Evolutionary conservation across 2,329 filamentous ascomycete species (phyloP).

Genomic region (Xylaria sp.): DNA sequence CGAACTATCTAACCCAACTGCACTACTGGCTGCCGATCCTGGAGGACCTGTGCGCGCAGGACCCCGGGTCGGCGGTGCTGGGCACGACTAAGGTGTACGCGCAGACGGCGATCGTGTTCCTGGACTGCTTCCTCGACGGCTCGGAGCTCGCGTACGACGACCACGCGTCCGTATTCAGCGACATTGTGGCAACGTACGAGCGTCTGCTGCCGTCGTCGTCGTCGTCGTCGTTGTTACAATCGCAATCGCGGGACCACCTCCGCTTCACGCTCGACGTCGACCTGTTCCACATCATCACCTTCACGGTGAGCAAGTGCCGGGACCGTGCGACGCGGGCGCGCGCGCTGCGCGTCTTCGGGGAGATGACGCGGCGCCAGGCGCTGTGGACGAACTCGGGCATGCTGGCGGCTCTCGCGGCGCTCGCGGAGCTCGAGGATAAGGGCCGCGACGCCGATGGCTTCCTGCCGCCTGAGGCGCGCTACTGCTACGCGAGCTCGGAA

Average conservation of each 20-base stretch:
- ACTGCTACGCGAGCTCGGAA: constrained; percentile 38
- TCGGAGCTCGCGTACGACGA: constrained; percentile 40
- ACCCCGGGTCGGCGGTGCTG: constrained; percentile 15
- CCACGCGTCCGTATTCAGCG: constrained; percentile 35
- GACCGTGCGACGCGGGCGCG: constrained; percentile 35
- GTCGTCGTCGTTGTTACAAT: no score
- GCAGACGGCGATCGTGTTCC: constrained; percentile 34
- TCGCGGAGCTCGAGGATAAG: constrained; percentile 37
- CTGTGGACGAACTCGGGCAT: constrained; percentile 41
- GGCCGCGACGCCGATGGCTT: constrained; percentile 37
- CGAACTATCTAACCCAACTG: constrained; percentile 32
- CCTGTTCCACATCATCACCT: constrained; percentile 41
- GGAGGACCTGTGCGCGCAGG: constrained; percentile 29
- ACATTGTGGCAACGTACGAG: constrained; percentile 38
- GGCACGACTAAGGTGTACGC: constrained; percentile 36
- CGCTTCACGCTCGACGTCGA: constrained; percentile 39
- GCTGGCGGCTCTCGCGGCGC: constrained; percentile 35
- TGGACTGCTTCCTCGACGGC: constrained; percentile 39
- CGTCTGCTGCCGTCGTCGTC: constrained; percentile 27
- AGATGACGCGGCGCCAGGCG: constrained; percentile 38
- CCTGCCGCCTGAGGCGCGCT: constrained; percentile 38
- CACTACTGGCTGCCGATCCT: constrained; percentile 37
- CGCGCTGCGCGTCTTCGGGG: constrained; percentile 35
- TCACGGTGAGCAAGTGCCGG: constrained; percentile 40
- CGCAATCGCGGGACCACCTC: constrained; percentile 28